Conservation (phyloP, 169 alveolate species). For the Plasmodium inui region DNA sequence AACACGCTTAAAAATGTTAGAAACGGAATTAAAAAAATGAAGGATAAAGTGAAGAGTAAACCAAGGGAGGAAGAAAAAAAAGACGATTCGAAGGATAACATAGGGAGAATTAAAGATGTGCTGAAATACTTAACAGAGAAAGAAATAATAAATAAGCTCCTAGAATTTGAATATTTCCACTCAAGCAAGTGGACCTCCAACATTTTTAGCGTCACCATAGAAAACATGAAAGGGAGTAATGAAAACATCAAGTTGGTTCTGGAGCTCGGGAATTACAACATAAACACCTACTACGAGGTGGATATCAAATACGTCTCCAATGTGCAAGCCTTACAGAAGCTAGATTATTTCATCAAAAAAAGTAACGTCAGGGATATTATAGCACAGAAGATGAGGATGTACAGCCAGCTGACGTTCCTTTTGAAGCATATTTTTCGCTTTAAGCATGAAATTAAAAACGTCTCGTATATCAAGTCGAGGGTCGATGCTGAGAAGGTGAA, state of each 20-base stretch:
- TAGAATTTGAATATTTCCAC: slow-evolving; percentile 75
- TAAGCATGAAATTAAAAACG: slow-evolving; percentile 32
- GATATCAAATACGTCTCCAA: slow-evolving; percentile 2
- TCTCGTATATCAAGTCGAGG: slow-evolving; percentile 15
- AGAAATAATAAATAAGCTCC: slow-evolving; percentile 50
- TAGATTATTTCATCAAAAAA: slow-evolving; percentile 54
- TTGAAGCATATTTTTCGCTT: slow-evolving; percentile 6
- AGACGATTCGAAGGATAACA: not conserved
- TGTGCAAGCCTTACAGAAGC: slow-evolving; percentile 27
- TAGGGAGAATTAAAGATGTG: slow-evolving; percentile 25
- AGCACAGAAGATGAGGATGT: slow-evolving; percentile 23
- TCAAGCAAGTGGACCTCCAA: slow-evolving; percentile 54
- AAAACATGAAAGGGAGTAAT: slow-evolving; percentile 54
- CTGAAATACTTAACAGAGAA: slow-evolving; percentile 43
- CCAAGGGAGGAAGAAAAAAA: not conserved
- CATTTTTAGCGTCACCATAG: slow-evolving; percentile 51
- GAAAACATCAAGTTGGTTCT: slow-evolving; percentile 41
- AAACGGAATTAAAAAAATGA: slow-evolving; percentile 4
- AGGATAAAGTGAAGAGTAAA: not conserved
- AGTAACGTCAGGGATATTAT: slow-evolving; percentile 17
- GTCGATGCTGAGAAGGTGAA: not conserved
- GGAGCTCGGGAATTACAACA: slow-evolving; percentile 51
- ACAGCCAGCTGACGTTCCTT: slow-evolving; percentile 13
- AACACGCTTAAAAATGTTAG: not conserved
- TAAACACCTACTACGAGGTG: slow-evolving; percentile 39